Evolutionary conservation across 495 filamentous ascomycete species (phyloP), one percentile per base, ranked within the genome.

Genomic region (Choiromyces venosus): DNA sequence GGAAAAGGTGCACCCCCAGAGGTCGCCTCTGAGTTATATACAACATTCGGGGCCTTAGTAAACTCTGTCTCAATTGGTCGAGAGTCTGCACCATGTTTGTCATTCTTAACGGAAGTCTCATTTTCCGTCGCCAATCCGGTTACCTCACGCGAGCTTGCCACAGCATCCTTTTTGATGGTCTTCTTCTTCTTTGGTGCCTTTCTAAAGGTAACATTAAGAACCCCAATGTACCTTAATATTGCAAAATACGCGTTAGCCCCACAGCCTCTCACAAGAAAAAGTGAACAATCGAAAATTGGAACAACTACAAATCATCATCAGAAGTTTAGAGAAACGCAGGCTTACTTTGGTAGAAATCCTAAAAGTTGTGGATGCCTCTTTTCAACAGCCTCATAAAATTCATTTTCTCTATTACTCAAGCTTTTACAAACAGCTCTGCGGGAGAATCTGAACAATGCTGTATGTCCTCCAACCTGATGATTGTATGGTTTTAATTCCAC

Each of bases 341-440:
- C 91, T 74, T 87, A 97, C 94, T 92, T 94, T 64, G 95, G 95
- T 71, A 99, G 84, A 83, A 98, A 99, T 35, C 89, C 87, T 71
- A 99, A 84, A 79, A 99, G 86, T 76, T 97, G 90, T 56, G 94
- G 92, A 82, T 99, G 94, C 71, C 91, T 87, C 74, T 86, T 87
- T 84, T 99, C 95, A 76, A 99, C 90, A 70, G 90, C 95, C 82
- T 99, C 95, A 82, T 99, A 99, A 80, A 99, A 99, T 83, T 96
- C 92, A 83, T 99, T 99, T 79, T 99, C 95, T 78, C 93, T 86
- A 79, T 96, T 98, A 82, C 95, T 98, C 75, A 99, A 87, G 84
- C 96, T 93, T 82, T 99, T 99, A 86, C 96, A 98, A 25, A 99
- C 94, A 70, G 95, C 95, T 74, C 93, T 89, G 65, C 91, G 88